Evolutionary conservation across 495 filamentous ascomycete genomes (phyloP).

Genomic region (Staphylotrichum longicolle): DNA sequence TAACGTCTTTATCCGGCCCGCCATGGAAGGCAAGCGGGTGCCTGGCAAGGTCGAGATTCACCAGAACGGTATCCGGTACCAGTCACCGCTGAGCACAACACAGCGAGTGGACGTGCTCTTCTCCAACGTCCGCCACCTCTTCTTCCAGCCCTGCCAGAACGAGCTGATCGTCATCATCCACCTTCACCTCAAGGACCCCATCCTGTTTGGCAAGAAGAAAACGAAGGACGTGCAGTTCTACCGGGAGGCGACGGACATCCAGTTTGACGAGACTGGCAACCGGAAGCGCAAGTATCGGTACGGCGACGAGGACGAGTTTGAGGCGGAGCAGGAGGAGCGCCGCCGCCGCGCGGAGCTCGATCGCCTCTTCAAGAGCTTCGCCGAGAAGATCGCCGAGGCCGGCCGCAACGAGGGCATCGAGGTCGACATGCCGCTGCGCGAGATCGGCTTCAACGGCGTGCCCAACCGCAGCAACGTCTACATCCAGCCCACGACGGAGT

Average conservation of each 20-base stretch:
- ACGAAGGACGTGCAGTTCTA: slow-evolving; percentile 99
- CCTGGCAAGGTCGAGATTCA: slow-evolving; percentile 95
- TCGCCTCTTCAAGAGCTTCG: slow-evolving; percentile 91
- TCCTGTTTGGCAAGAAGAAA: slow-evolving; percentile 94
- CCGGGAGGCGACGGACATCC: slow-evolving; percentile 95
- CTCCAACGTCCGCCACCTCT: slow-evolving; percentile 97
- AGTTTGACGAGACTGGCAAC: slow-evolving; percentile 98
- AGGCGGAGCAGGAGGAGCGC: slow-evolving; percentile 96
- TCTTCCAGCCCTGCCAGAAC: slow-evolving; percentile 95
- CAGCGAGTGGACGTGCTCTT: slow-evolving; percentile 92
- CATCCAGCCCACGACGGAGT: slow-evolving; percentile 94
- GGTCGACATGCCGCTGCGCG: slow-evolving; percentile 94
- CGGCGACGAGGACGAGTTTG: slow-evolving; percentile 98
- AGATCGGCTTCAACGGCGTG: slow-evolving; percentile 95
- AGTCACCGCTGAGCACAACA: slow-evolving; percentile 76
- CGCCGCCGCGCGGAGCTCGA: slow-evolving; percentile 86
- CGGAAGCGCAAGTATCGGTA: slow-evolving; percentile 97
- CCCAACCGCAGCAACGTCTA: slow-evolving; percentile 92
- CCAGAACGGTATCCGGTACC: slow-evolving; percentile 96
- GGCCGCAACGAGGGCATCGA: slow-evolving; percentile 78
- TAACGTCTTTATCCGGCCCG: slow-evolving; percentile 90
- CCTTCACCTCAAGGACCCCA: slow-evolving; percentile 94
- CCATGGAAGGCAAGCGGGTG: slow-evolving; percentile 92
- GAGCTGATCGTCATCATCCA: slow-evolving; percentile 98
- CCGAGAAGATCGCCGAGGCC: slow-evolving; percentile 95